Evolutionary conservation across 306 rosid genomes (phyloP).

Genomic region (Cajanus cajan): DNA sequence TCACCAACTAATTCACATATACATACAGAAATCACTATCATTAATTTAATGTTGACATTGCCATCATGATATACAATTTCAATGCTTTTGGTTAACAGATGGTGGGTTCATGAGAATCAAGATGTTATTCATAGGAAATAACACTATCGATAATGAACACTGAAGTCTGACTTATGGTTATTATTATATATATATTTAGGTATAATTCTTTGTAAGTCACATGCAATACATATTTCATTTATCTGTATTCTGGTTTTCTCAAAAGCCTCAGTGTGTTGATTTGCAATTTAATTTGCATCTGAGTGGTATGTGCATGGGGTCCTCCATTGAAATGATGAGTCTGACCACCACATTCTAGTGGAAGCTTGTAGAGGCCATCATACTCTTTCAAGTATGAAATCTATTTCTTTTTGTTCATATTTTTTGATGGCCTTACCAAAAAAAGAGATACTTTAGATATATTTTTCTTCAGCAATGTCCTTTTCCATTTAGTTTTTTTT

Average conservation of each 20-base stretch:
- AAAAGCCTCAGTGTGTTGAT: slow-evolving; percentile 44
- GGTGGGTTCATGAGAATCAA: slow-evolving; percentile 34
- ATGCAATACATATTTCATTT: slow-evolving; percentile 19
- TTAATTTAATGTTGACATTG: not conserved
- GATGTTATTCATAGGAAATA: slow-evolving; percentile 12
- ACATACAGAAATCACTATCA: not conserved
- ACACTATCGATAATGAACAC: slow-evolving; percentile 15
- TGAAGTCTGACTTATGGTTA: slow-evolving; percentile 23
- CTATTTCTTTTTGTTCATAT: slow-evolving; percentile 17
- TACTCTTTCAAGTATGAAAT: slow-evolving; percentile 31
- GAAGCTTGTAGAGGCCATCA: slow-evolving; percentile 48
- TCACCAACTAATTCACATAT: slow-evolving; percentile 3
- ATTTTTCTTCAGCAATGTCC: slow-evolving; percentile 1
- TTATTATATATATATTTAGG: slow-evolving; percentile 12
- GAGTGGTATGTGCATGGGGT: slow-evolving; percentile 60
- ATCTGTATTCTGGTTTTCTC: slow-evolving; percentile 38
- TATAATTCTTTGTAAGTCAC: slow-evolving; percentile 12
- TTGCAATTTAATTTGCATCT: slow-evolving; percentile 53
- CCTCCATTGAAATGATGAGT: slow-evolving; percentile 61
- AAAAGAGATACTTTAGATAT: slow-evolving; percentile 18
- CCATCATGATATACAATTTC: slow-evolving; percentile 24
- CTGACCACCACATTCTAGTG: slow-evolving; percentile 55
- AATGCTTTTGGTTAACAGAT: slow-evolving; percentile 1
- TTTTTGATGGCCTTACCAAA: slow-evolving; percentile 18
- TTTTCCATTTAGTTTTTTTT: slow-evolving; percentile 9